Conservation (phyloP, 1,284 basidiomycete species). For the Ustilago sp. region DNA sequence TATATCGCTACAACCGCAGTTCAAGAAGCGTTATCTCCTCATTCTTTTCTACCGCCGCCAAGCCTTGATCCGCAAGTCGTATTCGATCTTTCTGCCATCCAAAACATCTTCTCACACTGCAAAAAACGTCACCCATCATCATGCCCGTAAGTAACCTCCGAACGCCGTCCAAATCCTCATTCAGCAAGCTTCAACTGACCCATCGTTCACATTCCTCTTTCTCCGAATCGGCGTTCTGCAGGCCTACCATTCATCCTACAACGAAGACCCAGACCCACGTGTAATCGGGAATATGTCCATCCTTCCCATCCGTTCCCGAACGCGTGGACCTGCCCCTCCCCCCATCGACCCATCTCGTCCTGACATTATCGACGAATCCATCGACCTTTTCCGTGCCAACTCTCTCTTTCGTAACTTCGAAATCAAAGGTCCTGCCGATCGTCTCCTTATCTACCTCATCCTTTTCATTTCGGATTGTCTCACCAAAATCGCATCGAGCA, state of each 20-base stretch:
- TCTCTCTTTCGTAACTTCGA: conserved; percentile 99
- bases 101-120: not conserved
- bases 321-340: conserved; percentile 87
- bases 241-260: conserved; percentile 90
- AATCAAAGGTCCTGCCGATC: conserved; percentile 96
- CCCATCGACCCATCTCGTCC: conserved; percentile 80
- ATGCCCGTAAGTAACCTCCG: conserved; percentile 12
- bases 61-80: no score
- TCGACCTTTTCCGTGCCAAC: conserved; percentile 98
- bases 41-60: no score
- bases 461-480: conserved; percentile 98
- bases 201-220: not conserved
- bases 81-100: not conserved
- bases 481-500: conserved; percentile 71
- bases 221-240: not conserved
- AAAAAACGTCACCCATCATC: not conserved
- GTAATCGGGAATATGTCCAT: conserved; percentile 90
- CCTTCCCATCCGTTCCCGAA: conserved; percentile 89
- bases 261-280: conserved; percentile 83
- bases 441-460: conserved; percentile 95
- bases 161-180: no score
- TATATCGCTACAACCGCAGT: no score
- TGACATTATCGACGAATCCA: conserved; percentile 95
- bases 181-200: no score
- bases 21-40: no score